phyloP scores from a whole-genome alignment of 2,329 filamentous ascomycete genomes.

The Aspergillus hortae region DNA sequence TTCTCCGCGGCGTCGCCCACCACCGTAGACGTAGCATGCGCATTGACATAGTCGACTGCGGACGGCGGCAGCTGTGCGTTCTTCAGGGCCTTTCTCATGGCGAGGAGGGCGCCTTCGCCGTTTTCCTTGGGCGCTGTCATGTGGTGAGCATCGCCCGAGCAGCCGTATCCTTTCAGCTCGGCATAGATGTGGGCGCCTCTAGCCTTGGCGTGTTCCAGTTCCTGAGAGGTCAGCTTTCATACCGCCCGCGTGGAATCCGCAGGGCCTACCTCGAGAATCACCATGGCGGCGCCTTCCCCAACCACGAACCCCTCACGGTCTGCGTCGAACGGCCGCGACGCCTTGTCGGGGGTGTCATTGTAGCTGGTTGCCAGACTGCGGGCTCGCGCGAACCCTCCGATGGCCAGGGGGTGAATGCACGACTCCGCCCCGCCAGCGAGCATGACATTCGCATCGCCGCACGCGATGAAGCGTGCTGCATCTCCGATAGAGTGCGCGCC shows the following conservation, averaged over 20 bases:
- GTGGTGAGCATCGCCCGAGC: constrained; percentile 86
- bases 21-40: constrained; percentile 84
- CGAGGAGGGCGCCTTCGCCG: constrained; percentile 73
- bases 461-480: constrained; percentile 86
- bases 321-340: constrained; percentile 84
- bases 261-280: constrained; percentile 67
- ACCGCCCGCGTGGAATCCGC: neutral
- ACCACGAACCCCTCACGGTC: constrained; percentile 84
- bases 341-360: constrained; percentile 66
- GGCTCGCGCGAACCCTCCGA: constrained; percentile 86
- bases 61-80: constrained; percentile 66
- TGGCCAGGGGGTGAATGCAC: constrained; percentile 89
- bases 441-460: constrained; percentile 92
- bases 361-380: constrained; percentile 79
- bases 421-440: constrained; percentile 92
- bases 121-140: constrained; percentile 86
- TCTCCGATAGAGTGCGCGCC: constrained; percentile 94
- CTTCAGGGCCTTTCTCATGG: constrained; percentile 80
- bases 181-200: constrained; percentile 82
- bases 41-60: constrained; percentile 87
- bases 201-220: constrained; percentile 78
- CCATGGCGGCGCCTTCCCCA: constrained; percentile 82
- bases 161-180: constrained; percentile 83
- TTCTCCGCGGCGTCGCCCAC: constrained; percentile 90
- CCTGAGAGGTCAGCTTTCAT: constrained; percentile 40